Conservation (phyloP, 495 filamentous ascomycete genomes). For the Clavariopsis aquatica region DNA sequence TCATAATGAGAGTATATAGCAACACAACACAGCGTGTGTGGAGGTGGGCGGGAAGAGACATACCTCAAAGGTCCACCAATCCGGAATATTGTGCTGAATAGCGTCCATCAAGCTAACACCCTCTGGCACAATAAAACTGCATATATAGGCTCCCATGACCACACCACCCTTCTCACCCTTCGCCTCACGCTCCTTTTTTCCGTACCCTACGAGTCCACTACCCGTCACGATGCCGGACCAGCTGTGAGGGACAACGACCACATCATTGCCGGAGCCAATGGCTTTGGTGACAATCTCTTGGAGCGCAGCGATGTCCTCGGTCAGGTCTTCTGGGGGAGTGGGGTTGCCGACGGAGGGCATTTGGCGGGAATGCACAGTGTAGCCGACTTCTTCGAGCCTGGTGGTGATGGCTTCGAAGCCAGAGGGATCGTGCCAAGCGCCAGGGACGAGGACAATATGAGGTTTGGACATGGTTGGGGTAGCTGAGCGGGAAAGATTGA, state of each 20-base stretch:
- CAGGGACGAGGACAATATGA: slow-evolving; percentile 52
- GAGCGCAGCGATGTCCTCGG: slow-evolving; percentile 15
- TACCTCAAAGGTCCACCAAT: slow-evolving; percentile 30
- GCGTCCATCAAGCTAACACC: slow-evolving; percentile 24
- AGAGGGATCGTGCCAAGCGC: slow-evolving; percentile 50
- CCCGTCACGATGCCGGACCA: slow-evolving; percentile 21
- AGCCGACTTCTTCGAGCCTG: slow-evolving; percentile 44
- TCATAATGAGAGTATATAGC: too few species aligned
- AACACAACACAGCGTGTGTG: too few species aligned
- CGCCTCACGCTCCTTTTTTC: slow-evolving; percentile 23
- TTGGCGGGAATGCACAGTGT: slow-evolving; percentile 23
- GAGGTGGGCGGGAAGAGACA: not conserved
- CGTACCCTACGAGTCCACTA: slow-evolving; percentile 15
- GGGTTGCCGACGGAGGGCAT: slow-evolving; percentile 50
- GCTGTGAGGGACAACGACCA: slow-evolving; percentile 31
- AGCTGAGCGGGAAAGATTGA: not conserved
- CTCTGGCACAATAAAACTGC: slow-evolving; percentile 18
- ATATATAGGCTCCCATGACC: slow-evolving; percentile 12
- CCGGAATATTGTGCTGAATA: slow-evolving; percentile 5
- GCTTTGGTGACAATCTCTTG: slow-evolving; percentile 12
- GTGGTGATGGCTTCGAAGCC: slow-evolving; percentile 45
- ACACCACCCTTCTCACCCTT: slow-evolving; percentile 34
- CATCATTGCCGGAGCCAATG: slow-evolving; percentile 31
- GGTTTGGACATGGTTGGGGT: slow-evolving; percentile 37
- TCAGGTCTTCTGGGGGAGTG: slow-evolving; percentile 12